Evolutionary conservation across 1,139 yeast species (phyloP).

Genomic region (Debaryomycetaceae sp.): DNA sequence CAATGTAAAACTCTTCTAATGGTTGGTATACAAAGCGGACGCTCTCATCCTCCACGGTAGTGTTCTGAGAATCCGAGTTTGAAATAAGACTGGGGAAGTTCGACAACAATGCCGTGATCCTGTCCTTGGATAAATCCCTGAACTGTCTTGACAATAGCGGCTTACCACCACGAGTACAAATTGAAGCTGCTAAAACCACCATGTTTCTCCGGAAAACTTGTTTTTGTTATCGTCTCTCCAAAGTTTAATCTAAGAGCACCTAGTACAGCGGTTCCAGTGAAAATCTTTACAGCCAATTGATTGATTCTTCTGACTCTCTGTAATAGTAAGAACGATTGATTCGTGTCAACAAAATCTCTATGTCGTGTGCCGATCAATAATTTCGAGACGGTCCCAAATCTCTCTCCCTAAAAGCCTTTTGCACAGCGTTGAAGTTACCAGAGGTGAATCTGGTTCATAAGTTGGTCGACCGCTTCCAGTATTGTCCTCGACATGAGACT

Average conservation of each 20-base stretch:
- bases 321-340: constrained; percentile 4
- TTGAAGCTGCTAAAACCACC: constrained; percentile 83
- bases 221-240: background rate
- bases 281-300: background rate
- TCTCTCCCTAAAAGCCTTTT: background rate
- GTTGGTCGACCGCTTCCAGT: too few relatives aligned
- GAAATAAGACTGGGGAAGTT: constrained; percentile 81
- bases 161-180: constrained; percentile 93
- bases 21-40: constrained; percentile 96
- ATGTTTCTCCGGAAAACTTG: constrained; percentile 10
- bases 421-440: too few relatives aligned
- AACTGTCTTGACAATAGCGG: constrained; percentile 92
- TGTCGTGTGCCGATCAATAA: constrained; percentile 5
- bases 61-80: constrained; percentile 75
- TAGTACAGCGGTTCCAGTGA: background rate
- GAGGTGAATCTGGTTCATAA: too few relatives aligned
- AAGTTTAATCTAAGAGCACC: background rate
- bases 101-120: constrained; percentile 82
- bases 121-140: constrained; percentile 77
- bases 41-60: constrained; percentile 90
- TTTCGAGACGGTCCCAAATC: background rate
- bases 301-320: background rate
- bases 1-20: constrained; percentile 88
- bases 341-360: constrained; percentile 10
- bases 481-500: too few relatives aligned